Base-by-base conservation (phyloP, 2,329 filamentous ascomycete species). In the Pochonia chlamydosporia region DNA sequence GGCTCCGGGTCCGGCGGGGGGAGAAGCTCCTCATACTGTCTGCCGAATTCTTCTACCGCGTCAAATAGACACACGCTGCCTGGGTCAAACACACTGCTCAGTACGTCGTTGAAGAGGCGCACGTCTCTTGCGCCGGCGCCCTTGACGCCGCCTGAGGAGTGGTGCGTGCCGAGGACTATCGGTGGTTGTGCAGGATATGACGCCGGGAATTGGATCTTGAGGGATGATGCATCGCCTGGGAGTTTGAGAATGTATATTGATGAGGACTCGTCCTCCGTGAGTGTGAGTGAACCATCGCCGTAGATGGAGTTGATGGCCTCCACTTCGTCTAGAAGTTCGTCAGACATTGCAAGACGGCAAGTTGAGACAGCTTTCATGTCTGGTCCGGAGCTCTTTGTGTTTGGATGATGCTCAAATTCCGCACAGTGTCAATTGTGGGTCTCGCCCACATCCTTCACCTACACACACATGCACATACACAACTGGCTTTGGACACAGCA, bases 41-140 rank as follows among this genome's bases (percentile, higher is more conserved):
- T 71, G 47, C 70, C 74, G 54, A 86, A 70, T 59, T 87, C 85
- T 59, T 96, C 91, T 31, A 96, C 76, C n/a, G 95, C 77, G 62
- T 96, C 92, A 59, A 91, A 99, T 3, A 99, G 71, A 59, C 91
- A 96, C 20, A 95, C 89, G 44, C 81, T 77, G 0, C 89, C 90
- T 0, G 82, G 78, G 44, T 78, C 74, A 63, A 84, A 96, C 4
- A 87, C 76, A n/a, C 74, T 71, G 1, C 71, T 73, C 26, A 96
- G 68, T 0, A 85, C 82, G 30, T 82, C 73, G 25, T 82, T 74
- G 48, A 93, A 83, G 3, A 87, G 67, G 3, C 79, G 76, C n/a
- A 91, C 74, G 43, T 89, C 79, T 44, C 81, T 73, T 43, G 79
- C 82, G 2, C 89, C 89, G 51, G 87, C 82, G 31, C 91, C 89